These are phyloP conservation scores for Cyberlindnera amylophila DNA, from an alignment of 805 yeast species.

Conservation along the genomic window DNA sequence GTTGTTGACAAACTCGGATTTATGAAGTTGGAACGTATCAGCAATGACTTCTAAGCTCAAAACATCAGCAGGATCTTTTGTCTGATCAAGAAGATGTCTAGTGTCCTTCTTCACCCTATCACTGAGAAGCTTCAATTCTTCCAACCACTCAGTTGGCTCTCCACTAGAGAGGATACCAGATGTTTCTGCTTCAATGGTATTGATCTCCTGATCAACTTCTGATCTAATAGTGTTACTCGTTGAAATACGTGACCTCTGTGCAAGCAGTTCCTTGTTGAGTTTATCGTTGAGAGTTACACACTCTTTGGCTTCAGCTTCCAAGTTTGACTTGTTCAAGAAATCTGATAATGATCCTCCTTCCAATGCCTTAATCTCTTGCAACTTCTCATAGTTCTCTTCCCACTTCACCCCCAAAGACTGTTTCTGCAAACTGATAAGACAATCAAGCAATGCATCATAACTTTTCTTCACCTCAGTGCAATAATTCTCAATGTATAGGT, in stretches of 20 bases:
- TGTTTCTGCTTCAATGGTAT: constrained; percentile 38
- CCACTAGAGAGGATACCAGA: constrained; percentile 24
- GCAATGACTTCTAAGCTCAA: constrained; percentile 21
- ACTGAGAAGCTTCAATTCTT: constrained; percentile 18
- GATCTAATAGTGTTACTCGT: constrained; percentile 32
- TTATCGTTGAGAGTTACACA: constrained; percentile 19
- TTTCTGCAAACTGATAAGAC: constrained; percentile 36
- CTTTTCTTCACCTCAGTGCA: constrained; percentile 45
- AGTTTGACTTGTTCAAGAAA: constrained; percentile 14
- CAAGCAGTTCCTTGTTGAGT: constrained; percentile 22
- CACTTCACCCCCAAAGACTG: constrained; percentile 35
- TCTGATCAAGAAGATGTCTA: constrained; percentile 13
- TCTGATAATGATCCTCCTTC: constrained; percentile 11
- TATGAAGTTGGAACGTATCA: constrained; percentile 24
- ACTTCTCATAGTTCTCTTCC: constrained; percentile 13
- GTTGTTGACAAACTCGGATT: constrained; percentile 27
- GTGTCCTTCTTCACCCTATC: constrained; percentile 25
- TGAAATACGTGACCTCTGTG: constrained; percentile 34
- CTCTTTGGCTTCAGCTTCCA: constrained; percentile 29
- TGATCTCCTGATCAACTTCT: constrained; percentile 41
- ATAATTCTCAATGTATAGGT: constrained; percentile 47
- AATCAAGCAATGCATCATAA: constrained; percentile 36
- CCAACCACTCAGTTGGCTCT: constrained; percentile 14
- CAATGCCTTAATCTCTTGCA: constrained; percentile 11
- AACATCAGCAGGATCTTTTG: constrained; percentile 16